Base-by-base conservation (phyloP, 768 basidiomycete genomes). In the Strobilomyces dryophilus region DNA sequence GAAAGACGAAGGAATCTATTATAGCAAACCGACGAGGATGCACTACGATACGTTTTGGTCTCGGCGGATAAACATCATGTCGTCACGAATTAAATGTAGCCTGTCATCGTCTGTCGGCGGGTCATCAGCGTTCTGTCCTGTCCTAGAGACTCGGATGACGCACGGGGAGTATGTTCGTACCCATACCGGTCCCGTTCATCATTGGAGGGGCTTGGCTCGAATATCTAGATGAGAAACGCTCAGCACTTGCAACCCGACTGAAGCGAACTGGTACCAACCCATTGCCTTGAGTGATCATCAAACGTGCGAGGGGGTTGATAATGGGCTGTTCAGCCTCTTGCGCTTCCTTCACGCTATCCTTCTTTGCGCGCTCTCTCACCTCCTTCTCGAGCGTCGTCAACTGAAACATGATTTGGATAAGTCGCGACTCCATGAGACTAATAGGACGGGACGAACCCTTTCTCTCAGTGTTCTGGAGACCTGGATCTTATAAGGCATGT, bases 401-500 rank as follows among this genome's bases (percentile, higher is more conserved):
- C 88, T 92, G 53, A 11, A 53, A 32, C 12, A 53, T n/a, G 41
- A 6, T 31, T 8, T 9, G 5, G 15, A 35, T 45, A 6, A 59
- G 61, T 42, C 60, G 54, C 39, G 52, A 51, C 45, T 17, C 51
- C 43, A 17, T 31, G 44, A 20, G 49, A 47, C 39, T 35, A 50
- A 29, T 27, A 15, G 17, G 41, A 46, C 15, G n/a, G 24, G 43
- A 27, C 71, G 11, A 51, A 87, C 87, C 79, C 83, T 89, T 52
- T 88, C 88, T 17, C 88, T 80, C 66, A 86, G 75, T 35, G 86
- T 80, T 51, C 94, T 83, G 63, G 91, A 87, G 31, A 84, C 80
- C 70, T 98, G 95, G 45, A 97, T 86, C 67, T 84, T 85, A 71
- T 91, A 98, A 1, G 97, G 97, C 91, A 95, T 97, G 67, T 90